Evolutionary conservation across 495 filamentous ascomycete genomes (phyloP).

Genomic region (Talaromyces adpressus): DNA sequence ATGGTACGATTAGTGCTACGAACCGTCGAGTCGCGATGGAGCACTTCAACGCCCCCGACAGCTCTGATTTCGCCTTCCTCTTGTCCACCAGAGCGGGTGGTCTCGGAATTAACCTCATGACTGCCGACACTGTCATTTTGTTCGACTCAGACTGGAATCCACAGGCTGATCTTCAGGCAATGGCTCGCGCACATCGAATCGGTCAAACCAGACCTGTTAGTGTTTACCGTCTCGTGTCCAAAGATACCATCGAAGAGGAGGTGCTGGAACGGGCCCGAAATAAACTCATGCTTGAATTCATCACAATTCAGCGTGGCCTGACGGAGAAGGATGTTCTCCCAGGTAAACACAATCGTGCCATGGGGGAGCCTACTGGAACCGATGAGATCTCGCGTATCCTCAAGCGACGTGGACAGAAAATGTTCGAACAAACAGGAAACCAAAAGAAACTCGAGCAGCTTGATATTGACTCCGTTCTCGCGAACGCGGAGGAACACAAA

Average conservation of each 20-base stretch:
- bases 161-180: constrained; percentile 95
- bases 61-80: constrained; percentile 92
- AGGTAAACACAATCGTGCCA: constrained; percentile 54
- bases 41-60: constrained; percentile 92
- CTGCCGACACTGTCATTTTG: constrained; percentile 93
- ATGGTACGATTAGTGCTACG: constrained; percentile 85
- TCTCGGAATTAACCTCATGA: constrained; percentile 97
- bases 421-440: constrained; percentile 95
- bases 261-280: constrained; percentile 92
- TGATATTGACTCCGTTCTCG: constrained; percentile 96
- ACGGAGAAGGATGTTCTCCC: constrained; percentile 81
- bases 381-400: constrained; percentile 91
- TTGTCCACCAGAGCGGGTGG: constrained; percentile 93
- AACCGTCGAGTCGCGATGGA: constrained; percentile 88
- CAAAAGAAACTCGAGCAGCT: constrained; percentile 94
- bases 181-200: constrained; percentile 96
- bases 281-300: constrained; percentile 96
- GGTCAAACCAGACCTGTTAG: constrained; percentile 93
- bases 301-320: constrained; percentile 93
- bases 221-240: constrained; percentile 90
- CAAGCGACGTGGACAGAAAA: constrained; percentile 87
- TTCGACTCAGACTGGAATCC: constrained; percentile 99
- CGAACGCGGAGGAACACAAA: constrained; percentile 90
- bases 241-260: constrained; percentile 97
- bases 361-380: constrained; percentile 71